Conservation (phyloP, 495 filamentous ascomycete genomes). For the Neurospora terricola region DNA sequence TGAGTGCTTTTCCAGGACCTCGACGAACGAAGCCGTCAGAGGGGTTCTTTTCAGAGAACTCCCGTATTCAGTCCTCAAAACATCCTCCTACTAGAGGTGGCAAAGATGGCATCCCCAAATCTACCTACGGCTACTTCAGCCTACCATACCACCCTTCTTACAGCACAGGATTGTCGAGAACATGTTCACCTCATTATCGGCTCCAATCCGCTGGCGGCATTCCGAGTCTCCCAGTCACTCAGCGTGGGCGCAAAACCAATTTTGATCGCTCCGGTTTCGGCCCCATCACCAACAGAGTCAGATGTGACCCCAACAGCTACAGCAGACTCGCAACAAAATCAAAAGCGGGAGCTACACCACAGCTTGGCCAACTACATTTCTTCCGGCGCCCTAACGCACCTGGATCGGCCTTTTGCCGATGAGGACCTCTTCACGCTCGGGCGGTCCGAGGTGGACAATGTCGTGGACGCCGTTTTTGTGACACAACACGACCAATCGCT, state of each 20-base stretch:
- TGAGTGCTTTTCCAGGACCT: background rate
- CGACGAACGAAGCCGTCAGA: background rate
- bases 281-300: background rate
- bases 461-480: conserved; percentile 91
- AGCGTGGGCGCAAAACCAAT: conserved; percentile 80
- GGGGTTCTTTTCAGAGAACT: background rate
- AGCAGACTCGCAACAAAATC: conserved; percentile 13
- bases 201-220: conserved; percentile 73
- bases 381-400: conserved; percentile 60
- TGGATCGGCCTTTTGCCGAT: conserved; percentile 59
- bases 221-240: conserved; percentile 69
- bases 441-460: conserved; percentile 61
- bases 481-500: conserved; percentile 45
- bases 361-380: conserved; percentile 63
- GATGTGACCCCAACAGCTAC: conserved; percentile 21
- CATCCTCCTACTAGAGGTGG: background rate
- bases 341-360: conserved; percentile 46
- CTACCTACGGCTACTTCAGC: background rate
- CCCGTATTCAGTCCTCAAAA: background rate
- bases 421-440: conserved; percentile 68
- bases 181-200: conserved; percentile 85
- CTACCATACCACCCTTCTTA: conserved; percentile 52
- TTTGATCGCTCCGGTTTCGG: conserved; percentile 54
- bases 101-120: conserved; percentile 5
- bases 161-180: conserved; percentile 60